phyloP scores from a whole-genome alignment of 352 stramenopile genomes.

The Aphanomyces invadans region DNA sequence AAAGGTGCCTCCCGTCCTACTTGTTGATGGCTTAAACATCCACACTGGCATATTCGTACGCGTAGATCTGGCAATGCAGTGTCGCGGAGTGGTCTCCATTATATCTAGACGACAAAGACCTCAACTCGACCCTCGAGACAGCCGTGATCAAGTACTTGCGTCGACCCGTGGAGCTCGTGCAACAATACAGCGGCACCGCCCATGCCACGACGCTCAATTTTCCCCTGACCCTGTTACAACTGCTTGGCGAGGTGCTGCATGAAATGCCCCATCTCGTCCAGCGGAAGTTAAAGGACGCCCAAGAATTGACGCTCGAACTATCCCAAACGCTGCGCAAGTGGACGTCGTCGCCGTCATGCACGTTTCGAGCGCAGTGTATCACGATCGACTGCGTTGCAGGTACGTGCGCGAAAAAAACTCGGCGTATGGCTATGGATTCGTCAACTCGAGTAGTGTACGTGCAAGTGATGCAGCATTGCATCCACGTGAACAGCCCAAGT shows the following conservation, averaged over 20 bases:
- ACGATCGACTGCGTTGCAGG: neutral
- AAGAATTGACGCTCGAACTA: conserved; percentile 1
- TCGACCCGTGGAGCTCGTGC: conserved; percentile 1
- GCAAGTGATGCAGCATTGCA: neutral
- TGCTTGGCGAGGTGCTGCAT: neutral
- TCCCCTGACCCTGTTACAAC: neutral
- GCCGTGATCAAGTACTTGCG: conserved; percentile 3
- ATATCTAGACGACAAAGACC: conserved; percentile 1
- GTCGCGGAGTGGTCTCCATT: conserved; percentile 1
- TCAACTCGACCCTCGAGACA: neutral
- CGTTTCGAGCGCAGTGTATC: neutral
- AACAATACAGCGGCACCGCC: neutral
- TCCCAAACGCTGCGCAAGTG: conserved; percentile 7
- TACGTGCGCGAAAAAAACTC: no score
- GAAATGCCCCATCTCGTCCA: neutral
- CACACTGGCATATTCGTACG: no score
- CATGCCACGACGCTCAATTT: neutral
- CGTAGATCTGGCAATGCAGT: neutral
- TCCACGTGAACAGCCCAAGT: neutral
- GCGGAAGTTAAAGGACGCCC: neutral
- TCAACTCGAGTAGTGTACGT: neutral
- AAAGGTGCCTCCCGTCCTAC: conserved; percentile 1
- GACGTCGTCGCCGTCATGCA: neutral
- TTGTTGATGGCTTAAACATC: neutral
- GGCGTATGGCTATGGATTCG: no score